phyloP scores from a whole-genome alignment of 1,284 basidiomycete genomes.

The Pseudomicrostroma phylloplanum region DNA sequence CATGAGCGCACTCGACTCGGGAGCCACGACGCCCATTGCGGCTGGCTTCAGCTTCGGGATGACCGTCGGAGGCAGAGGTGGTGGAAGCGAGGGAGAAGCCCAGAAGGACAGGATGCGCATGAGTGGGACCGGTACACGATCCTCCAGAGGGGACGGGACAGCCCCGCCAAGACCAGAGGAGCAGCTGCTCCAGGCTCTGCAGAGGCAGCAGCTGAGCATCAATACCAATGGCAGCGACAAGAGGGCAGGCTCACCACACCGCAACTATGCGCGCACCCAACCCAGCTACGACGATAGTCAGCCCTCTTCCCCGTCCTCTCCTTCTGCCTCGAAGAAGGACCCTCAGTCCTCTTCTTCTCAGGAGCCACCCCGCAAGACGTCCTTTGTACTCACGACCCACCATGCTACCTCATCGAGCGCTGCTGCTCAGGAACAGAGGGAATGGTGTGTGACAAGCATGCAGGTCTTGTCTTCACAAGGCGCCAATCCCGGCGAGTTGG shows the following conservation, averaged over 20 bases:
- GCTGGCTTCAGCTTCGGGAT: too few relatives aligned
- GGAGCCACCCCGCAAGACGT: background rate
- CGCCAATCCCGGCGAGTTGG: background rate
- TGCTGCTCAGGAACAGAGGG: conserved; percentile 15
- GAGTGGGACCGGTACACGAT: background rate
- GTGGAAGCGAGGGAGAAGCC: conserved; percentile 1
- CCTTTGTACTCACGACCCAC: conserved; percentile 1
- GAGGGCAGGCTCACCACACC: background rate
- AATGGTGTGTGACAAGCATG: conserved; percentile 39
- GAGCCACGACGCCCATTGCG: conserved; percentile 38
- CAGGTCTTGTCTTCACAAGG: conserved; percentile 23
- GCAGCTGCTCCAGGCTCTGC: background rate
- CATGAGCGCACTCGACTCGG: conserved; percentile 41
- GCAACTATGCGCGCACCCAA: background rate
- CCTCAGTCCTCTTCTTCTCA: background rate
- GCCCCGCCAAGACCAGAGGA: conserved; percentile 3
- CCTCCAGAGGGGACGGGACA: background rate
- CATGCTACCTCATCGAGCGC: background rate
- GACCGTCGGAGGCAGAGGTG: too few relatives aligned
- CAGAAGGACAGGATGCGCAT: conserved; percentile 2
- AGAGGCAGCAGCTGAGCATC: background rate
- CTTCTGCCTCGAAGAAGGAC: background rate
- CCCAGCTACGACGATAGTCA: background rate
- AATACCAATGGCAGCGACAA: background rate
- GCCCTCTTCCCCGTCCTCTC: background rate